Base-by-base conservation (phyloP, 2,329 filamentous ascomycete species). In the Coniochaeta sp. region DNA sequence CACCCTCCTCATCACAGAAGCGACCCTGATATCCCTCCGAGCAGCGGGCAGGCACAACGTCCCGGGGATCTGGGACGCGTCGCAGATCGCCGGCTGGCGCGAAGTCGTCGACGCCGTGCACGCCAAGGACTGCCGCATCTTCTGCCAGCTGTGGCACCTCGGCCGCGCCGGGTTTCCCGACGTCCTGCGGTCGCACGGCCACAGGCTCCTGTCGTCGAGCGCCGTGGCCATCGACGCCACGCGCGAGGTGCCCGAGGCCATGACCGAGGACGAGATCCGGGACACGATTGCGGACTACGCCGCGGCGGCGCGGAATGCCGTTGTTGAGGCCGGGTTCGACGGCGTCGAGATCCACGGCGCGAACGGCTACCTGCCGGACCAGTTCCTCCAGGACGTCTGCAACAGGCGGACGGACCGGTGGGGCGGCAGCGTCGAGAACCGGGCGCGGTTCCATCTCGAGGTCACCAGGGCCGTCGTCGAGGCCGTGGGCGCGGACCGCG, bases 61-160 rank as follows among this genome's bases (percentile, higher is more conserved):
- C 0, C 84, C 86, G 0, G 84, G 83, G 1, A 81, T 88, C 64
- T 86, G 77, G 65, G 78, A 71, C 34, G 70, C 77, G 1, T 76
- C 74, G 28, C 84, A 87, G 64, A 75, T 82, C 52, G 75, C 75
- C 1, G 80, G 76, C 0, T 89, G 86, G 86, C 81, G 78, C n/a
- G 74, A 77, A 61, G 73, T 88, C 32, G 83, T 81, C 1, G 78
- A 82, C 54, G 81, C 79, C 1, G 84, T 89, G 0, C 86, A 89
- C 70, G 75, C 75, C 22, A 83, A 85, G 64, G 82, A 82, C 38
- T 79, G 76, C 42, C 81, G 77, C 66, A 83, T 87, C 61, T 88
- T 79, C 70, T 69, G 79, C 17, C 86, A 89, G 69, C 74, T 89
- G 0, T 88, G 73, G 73, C 71, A 72, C 16, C 69, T 73, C 1